phyloP scores from a whole-genome alignment of 2,329 filamentous ascomycete genomes.

The Alternaria alternata region DNA sequence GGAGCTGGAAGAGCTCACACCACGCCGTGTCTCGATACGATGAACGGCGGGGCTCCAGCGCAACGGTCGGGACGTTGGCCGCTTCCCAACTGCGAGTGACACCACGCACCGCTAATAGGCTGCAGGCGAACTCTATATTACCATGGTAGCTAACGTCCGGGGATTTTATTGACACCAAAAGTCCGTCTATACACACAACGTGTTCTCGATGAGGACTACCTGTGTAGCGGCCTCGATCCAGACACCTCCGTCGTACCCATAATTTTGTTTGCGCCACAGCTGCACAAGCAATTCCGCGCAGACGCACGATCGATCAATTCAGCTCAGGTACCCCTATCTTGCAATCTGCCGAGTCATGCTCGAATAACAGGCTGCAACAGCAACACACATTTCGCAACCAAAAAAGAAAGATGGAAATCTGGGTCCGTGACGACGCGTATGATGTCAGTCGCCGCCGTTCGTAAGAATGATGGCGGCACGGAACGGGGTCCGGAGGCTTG shows the following conservation, averaged over 20 bases:
- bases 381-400: constrained; percentile 1
- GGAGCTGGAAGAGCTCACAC: background rate
- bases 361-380: background rate
- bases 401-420: constrained; percentile 8
- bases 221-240: background rate
- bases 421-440: constrained; percentile 25
- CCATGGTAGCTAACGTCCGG: constrained; percentile 1
- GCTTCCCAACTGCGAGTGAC: constrained; percentile 6
- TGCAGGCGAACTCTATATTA: constrained; percentile 1
- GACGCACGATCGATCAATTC: constrained; percentile 2
- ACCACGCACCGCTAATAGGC: constrained; percentile 17
- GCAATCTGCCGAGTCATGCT: constrained; percentile 7
- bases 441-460: constrained; percentile 23
- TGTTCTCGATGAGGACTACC: background rate
- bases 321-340: background rate
- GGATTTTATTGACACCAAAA: background rate
- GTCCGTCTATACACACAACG: background rate
- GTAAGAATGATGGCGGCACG: constrained; percentile 15
- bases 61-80: constrained; percentile 21
- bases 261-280: constrained; percentile 15
- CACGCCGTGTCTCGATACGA: background rate
- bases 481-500: constrained; percentile 9
- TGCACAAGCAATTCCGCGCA: constrained; percentile 10
- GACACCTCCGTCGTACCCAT: constrained; percentile 5
- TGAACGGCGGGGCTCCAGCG: constrained; percentile 12